Evolutionary conservation across 2,329 filamentous ascomycete species (phyloP).

Genomic region (Aspergillus hortae): DNA sequence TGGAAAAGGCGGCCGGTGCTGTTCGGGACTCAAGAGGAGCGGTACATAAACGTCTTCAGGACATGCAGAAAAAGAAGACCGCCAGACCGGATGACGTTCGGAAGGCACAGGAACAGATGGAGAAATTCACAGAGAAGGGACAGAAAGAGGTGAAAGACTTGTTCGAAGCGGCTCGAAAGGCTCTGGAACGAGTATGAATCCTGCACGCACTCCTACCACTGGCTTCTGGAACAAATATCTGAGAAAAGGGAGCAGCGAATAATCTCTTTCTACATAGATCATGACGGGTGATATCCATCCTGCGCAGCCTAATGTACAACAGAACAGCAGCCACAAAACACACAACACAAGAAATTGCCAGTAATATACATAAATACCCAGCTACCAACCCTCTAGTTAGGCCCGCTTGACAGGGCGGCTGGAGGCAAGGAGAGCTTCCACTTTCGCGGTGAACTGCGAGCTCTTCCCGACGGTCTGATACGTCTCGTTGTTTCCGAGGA

Average conservation of each 20-base stretch:
- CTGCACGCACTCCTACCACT: neutral
- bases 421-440: constrained; percentile 33
- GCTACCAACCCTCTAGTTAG: constrained; percentile 3
- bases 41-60: constrained; percentile 45
- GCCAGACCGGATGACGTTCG: constrained; percentile 44
- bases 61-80: constrained; percentile 42
- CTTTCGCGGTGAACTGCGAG: constrained; percentile 34
- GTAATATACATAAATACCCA: constrained; percentile 8
- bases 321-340: neutral
- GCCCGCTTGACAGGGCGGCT: constrained; percentile 25
- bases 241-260: neutral
- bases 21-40: constrained; percentile 42
- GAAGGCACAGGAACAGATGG: constrained; percentile 47
- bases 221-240: neutral
- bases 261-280: neutral
- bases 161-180: constrained; percentile 41
- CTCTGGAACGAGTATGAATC: constrained; percentile 31
- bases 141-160: constrained; percentile 45
- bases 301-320: neutral
- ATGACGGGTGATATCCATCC: too few relatives aligned
- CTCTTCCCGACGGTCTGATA: constrained; percentile 36
- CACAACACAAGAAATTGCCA: constrained; percentile 4
- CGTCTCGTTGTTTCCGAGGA: constrained; percentile 40
- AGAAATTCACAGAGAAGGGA: constrained; percentile 45
- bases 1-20: constrained; percentile 39